Percentiles rank a stretch among this genome's conserved stretches.
Evolutionary conservation across 1,139 yeast species (phyloP).

Genomic region (Nakaseomyces sp.): DNA sequence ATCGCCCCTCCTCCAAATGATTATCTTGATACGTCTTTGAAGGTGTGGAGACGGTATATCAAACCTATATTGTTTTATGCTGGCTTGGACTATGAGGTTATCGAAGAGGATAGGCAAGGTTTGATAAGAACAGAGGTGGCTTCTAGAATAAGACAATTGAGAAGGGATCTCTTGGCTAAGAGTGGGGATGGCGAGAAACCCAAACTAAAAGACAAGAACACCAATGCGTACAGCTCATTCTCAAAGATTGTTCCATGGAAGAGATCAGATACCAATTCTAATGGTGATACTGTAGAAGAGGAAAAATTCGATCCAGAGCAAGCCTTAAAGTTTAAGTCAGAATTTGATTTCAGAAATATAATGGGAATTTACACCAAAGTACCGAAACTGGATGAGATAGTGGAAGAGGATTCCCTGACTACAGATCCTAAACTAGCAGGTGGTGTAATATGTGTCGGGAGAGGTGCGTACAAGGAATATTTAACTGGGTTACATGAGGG

Average conservation of each 20-base stretch:
- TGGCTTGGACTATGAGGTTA: slow-evolving; percentile 76
- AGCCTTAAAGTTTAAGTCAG: slow-evolving; percentile 32
- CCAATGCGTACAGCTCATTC: neutral
- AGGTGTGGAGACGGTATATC: slow-evolving; percentile 66
- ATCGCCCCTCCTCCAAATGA: slow-evolving; percentile 97
- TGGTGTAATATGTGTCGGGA: slow-evolving; percentile 84
- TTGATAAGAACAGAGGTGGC: slow-evolving; percentile 78
- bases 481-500: slow-evolving; percentile 91
- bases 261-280: neutral
- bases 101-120: slow-evolving; percentile 72
- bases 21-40: slow-evolving; percentile 66
- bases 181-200: too few relatives aligned
- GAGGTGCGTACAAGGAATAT: slow-evolving; percentile 95
- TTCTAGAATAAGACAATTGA: slow-evolving; percentile 62
- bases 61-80: slow-evolving; percentile 84
- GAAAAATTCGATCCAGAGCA: slow-evolving; percentile 15
- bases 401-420: slow-evolving; percentile 41
- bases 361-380: slow-evolving; percentile 47
- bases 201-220: too few relatives aligned
- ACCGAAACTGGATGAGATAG: slow-evolving; percentile 32
- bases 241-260: slow-evolving; percentile 1
- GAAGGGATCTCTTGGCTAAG: slow-evolving; percentile 37
- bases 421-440: slow-evolving; percentile 47
- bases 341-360: slow-evolving; percentile 46
- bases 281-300: slow-evolving; percentile 1